Base-by-base conservation (phyloP, 768 basidiomycete species). In the Auriscalpium orientale region DNA sequence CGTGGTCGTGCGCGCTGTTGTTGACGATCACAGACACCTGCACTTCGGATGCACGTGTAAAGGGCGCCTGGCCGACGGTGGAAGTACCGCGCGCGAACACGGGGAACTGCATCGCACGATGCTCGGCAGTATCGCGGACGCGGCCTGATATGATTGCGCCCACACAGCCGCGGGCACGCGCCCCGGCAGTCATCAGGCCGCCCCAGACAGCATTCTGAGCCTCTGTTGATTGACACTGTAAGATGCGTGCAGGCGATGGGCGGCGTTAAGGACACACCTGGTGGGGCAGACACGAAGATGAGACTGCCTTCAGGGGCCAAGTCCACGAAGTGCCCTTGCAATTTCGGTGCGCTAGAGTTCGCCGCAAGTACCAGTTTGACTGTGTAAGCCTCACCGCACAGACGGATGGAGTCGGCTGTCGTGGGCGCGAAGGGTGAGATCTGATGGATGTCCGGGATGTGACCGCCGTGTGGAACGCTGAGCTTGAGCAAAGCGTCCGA, bases 401-500 rank as follows among this genome's bases (percentile, higher is more conserved):
- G 68, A 50, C 72, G 74, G 20, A 47, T 36, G n/a, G 40, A 15
- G 16, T 49, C 49, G 40, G 77, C 69, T 46, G 72, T 51, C 2
- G 59, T 63, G 28, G 56, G 59, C 0, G 71, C 64, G 21, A 71
- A 69, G 3, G 81, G 74, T 11, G 85, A 83, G 54, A 80, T 62
- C 72, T 79, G 70, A 53, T 78, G 70, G 11, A 97, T 79, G 67
- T 92, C 91, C 3, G 90, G 84, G n/a, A 97, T 76, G 63, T 83
- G 76, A 1, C 94, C 92, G 1, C 91, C 92, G 60, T 84, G 79
- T 12, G 79, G 71, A 13, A 80, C 66, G 9, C 82, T 80, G 36
- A 95, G 82, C 70, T 91, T 94, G 61, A 93, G 72, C 62, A 95
- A 81, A 2, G 92, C 90, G 64, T 95, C 93, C 0, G 93, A 93